These are phyloP conservation scores for Starmerella bombi DNA, from an alignment of 805 yeast species.

Conservation along the genomic window DNA sequence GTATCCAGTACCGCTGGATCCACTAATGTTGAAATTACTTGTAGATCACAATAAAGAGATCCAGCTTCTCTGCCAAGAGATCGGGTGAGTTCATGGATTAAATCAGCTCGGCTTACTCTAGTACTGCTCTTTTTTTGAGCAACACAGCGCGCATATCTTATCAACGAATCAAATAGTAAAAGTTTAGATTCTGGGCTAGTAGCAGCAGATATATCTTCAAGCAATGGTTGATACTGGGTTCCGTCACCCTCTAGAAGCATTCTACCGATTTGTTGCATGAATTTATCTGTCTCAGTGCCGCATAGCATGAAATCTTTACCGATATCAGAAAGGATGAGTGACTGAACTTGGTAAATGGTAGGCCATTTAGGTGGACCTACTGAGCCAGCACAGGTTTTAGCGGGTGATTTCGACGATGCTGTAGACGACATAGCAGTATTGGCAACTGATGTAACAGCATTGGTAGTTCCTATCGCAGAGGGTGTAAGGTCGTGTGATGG, in stretches of 20 bases:
- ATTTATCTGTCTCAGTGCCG: constrained; percentile 28
- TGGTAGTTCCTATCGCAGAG: too few relatives aligned
- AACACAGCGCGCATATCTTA: constrained; percentile 9
- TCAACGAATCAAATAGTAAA: constrained; percentile 11
- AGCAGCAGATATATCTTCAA: constrained; percentile 17
- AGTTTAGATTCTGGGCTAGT: constrained; percentile 17
- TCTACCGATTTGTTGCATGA: constrained; percentile 23
- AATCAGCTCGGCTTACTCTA: constrained; percentile 23
- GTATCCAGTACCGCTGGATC: constrained; percentile 23
- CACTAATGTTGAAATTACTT: constrained; percentile 26
- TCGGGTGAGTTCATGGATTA: constrained; percentile 26
- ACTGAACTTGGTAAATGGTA: constrained; percentile 6
- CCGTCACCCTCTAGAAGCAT: constrained; percentile 23
- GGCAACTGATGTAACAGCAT: too few relatives aligned
- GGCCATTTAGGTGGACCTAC: constrained; percentile 15
- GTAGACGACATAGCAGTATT: too few relatives aligned
- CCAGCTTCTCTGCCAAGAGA: constrained; percentile 24
- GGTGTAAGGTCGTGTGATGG: too few relatives aligned
- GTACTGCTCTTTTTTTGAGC: constrained; percentile 1
- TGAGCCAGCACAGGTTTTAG: background rate
- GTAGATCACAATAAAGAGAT: constrained; percentile 27
- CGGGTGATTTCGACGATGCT: background rate
- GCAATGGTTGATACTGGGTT: constrained; percentile 13
- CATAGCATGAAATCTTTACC: constrained; percentile 22
- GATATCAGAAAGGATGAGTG: constrained; percentile 26